Base-by-base conservation (phyloP, 1,284 basidiomycete genomes). In the Cryptococcus amylolentus region DNA sequence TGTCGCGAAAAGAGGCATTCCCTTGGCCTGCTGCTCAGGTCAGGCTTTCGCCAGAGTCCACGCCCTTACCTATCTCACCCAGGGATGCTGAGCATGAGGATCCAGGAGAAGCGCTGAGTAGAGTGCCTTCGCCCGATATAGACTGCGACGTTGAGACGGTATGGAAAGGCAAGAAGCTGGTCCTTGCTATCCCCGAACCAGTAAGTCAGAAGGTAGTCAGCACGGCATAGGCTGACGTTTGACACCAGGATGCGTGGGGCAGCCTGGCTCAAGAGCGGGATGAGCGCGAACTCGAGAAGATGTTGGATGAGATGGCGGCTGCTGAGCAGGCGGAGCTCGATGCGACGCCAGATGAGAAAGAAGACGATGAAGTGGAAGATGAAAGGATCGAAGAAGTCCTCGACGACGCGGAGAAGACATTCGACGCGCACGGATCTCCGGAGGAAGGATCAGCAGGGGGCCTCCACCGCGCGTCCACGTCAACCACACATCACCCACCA, bases 1-100 rank as follows among this genome's bases (percentile, higher is more conserved):
- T 14, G 40, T 49, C 62, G 5, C 47, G 58, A n/a, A 62, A 55
- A 55, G 55, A 65, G 39, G 55, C 56, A 9, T 63, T 43, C 40
- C 63, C 63, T 18, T 63, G 63, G 63, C 63, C 63, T 3, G 26
- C 12, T 18, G 10, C 41, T 12, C 37, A 40, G 9, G 16, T 58
- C 40, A 31, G 49, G 14, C 23, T 45, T 1, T 61, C 62, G 16
- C 56, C 62, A n/a, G 39, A 50, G 7, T 46, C 35, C 9, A 55
- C 54, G 5, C 62, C 56, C 4, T 47, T 61, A 23, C 62, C 59
- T 26, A 53, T 52, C 1, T 55, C 59, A 16, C 59, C 59, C 8
- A 39, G 35, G 16, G 52, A 41, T 23, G 43, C 38, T 23, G 12
- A 43, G 20, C 7, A 39, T n/a, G 45, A 43, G 18, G 35, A 41